These are phyloP conservation scores for Henningerozyma blattae DNA, from an alignment of 805 yeast species.

Conservation along the genomic window DNA sequence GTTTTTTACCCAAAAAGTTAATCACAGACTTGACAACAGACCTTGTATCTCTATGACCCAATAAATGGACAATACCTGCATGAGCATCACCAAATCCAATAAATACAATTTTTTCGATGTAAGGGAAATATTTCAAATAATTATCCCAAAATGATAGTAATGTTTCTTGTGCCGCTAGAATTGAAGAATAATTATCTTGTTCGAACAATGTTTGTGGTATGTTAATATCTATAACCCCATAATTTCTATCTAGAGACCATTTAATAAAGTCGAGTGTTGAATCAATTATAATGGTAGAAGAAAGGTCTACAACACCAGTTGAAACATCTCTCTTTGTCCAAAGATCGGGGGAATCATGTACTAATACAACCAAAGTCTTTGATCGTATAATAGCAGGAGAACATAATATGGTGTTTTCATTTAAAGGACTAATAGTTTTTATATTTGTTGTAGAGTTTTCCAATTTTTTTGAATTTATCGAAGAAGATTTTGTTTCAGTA, in stretches of 20 bases:
- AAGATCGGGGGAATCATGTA: constrained; percentile 87
- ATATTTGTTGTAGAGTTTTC: too few species aligned
- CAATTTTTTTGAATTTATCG: too few species aligned
- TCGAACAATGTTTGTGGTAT: constrained; percentile 45
- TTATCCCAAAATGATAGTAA: constrained; percentile 83
- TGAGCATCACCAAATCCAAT: constrained; percentile 87
- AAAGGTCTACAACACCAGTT: constrained; percentile 65
- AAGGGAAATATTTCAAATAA: constrained; percentile 59
- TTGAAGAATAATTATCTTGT: constrained; percentile 46
- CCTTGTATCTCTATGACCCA: constrained; percentile 66
- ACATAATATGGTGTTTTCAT: constrained; percentile 33
- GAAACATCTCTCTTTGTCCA: constrained; percentile 81
- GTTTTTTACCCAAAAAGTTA: constrained; percentile 54
- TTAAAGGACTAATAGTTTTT: too few species aligned
- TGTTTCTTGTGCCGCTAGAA: constrained; percentile 64
- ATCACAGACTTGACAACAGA: constrained; percentile 61
- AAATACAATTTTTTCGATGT: constrained; percentile 58
- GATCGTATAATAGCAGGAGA: constrained; percentile 55
- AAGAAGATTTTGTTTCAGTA: too few species aligned
- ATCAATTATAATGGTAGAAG: constrained; percentile 64
- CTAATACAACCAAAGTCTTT: constrained; percentile 52
- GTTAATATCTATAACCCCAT: constrained; percentile 76
- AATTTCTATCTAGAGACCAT: constrained; percentile 48
- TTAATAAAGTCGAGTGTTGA: constrained; percentile 58
- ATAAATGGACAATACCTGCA: constrained; percentile 73